Base-by-base conservation (phyloP, 1,139 yeast genomes). In the Zygoascus sp. region DNA sequence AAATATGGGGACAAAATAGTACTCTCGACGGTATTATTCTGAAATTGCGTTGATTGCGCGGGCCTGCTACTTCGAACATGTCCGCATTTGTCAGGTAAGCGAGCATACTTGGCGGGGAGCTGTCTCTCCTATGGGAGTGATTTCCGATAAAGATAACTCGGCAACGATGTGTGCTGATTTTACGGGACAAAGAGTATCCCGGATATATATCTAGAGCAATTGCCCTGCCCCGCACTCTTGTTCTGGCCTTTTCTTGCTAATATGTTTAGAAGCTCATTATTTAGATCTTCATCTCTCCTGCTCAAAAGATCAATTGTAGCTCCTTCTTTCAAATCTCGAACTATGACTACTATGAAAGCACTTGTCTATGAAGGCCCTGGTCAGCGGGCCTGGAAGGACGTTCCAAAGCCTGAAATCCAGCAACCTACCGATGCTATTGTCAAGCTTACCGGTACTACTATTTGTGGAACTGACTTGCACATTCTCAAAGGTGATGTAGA, bases 401-500 rank as follows among this genome's bases (percentile, higher is more conserved):
- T 73, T 16, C 64, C 73, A 25, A 66, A 62, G 48, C 77, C 79
- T 32, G 50, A 45, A 10, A 49, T 73, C 32, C 30, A 50, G 15
- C 48, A 62, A 5, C 65, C 72, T 17, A 68, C 74, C 0, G 78
- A 74, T 56, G 77, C 74, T 3, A 61, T 74, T 40, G 67, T 75
- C 50, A 72, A 71, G 52, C 55, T 72, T 21, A 50, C 67, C 6
- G 65, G 69, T 7, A 72, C 77, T 3, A 73, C 77, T 2, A 73
- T 74, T 40, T 74, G 78, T 56, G 78, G 79, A 32, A 63, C 76
- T 0, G 79, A 74, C 53, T 58, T 74, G 39, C 78, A 74, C 53
- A 73, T 74, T 66, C 47, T 68, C 41, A 69, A 67, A 44, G 77
- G 77, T 43, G 76, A 74, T 55, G 74, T 70, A n/a, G 81, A 79